Conservation (phyloP, 2,329 filamentous ascomycete species). For the Tolypocladium inflatum region DNA sequence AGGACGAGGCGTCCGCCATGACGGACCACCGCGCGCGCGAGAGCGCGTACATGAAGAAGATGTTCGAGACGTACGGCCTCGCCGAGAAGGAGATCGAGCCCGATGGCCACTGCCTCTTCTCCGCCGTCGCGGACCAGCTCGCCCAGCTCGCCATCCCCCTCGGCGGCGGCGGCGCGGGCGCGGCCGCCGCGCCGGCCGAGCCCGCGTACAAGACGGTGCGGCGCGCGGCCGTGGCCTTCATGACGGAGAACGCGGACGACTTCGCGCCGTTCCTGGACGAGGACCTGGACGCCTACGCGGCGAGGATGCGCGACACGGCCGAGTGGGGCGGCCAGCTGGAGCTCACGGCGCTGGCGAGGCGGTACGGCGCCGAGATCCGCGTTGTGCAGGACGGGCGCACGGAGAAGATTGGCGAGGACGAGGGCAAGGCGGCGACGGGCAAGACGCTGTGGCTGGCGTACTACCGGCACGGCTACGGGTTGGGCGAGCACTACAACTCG, state of each 20-base stretch:
- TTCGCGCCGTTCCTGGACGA: conserved; percentile 86
- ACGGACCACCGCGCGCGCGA: conserved; percentile 66
- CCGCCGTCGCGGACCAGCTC: conserved; percentile 81
- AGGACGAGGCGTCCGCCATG: conserved; percentile 64
- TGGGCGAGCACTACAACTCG: conserved; percentile 97
- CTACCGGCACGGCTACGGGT: conserved; percentile 84
- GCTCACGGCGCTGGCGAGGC: conserved; percentile 71
- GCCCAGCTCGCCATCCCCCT: conserved; percentile 32
- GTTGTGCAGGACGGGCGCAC: conserved; percentile 78
- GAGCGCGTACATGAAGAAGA: conserved; percentile 57
- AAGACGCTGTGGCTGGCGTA: conserved; percentile 76
- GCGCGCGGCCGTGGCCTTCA: conserved; percentile 66
- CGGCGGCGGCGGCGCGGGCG: not conserved
- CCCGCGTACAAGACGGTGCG: conserved; percentile 58
- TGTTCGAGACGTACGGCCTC: conserved; percentile 55
- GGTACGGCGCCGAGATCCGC: conserved; percentile 71
- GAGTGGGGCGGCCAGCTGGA: conserved; percentile 97
- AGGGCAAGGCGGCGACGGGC: conserved; percentile 38
- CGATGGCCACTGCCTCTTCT: conserved; percentile 93
- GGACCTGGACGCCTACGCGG: conserved; percentile 60
- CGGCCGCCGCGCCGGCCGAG: conserved; percentile 8
- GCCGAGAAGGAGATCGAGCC: conserved; percentile 72
- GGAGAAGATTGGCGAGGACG: conserved; percentile 55
- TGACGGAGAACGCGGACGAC: conserved; percentile 62
- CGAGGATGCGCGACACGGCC: conserved; percentile 73